Evolutionary conservation across 306 rosid species (phyloP).

Genomic region (Delonix regia): DNA sequence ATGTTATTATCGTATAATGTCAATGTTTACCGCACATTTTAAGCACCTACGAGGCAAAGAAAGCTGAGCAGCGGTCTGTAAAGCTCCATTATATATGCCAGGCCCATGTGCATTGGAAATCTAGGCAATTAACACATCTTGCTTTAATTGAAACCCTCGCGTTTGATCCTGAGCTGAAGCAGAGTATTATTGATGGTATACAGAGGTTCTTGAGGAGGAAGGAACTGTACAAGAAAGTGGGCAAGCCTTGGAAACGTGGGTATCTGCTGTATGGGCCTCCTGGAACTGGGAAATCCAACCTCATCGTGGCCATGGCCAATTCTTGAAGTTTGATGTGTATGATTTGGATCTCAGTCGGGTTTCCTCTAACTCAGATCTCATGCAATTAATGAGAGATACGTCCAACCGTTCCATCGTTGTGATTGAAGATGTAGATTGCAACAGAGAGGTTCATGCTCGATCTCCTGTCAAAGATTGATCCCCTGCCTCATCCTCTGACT

Average conservation of each 20-base stretch:
- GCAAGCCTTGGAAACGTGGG: conserved; percentile 56
- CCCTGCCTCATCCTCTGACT: neutral
- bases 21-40: conserved; percentile 34
- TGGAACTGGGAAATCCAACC: conserved; percentile 52
- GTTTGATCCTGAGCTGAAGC: conserved; percentile 40
- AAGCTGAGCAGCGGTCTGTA: conserved; percentile 21
- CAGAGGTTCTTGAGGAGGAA: conserved; percentile 46
- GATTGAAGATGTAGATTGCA: neutral
- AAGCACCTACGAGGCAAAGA: conserved; percentile 2
- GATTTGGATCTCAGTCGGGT: conserved; percentile 46
- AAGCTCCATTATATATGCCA: conserved; percentile 12
- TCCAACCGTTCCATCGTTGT: conserved; percentile 48
- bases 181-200: conserved; percentile 32
- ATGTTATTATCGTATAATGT: no score
- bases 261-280: conserved; percentile 51
- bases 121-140: conserved; percentile 39
- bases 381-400: conserved; percentile 30
- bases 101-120: neutral
- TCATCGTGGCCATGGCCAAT: conserved; percentile 48
- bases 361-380: conserved; percentile 33
- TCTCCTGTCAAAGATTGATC: neutral
- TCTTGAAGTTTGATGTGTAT: conserved; percentile 50
- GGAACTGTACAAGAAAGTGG: conserved; percentile 44
- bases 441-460: conserved; percentile 37
- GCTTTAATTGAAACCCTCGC: conserved; percentile 42